Evolutionary conservation across 805 yeast species (phyloP), one percentile per base, ranked within the genome.

Genomic region (Pichia phayaonensis): DNA sequence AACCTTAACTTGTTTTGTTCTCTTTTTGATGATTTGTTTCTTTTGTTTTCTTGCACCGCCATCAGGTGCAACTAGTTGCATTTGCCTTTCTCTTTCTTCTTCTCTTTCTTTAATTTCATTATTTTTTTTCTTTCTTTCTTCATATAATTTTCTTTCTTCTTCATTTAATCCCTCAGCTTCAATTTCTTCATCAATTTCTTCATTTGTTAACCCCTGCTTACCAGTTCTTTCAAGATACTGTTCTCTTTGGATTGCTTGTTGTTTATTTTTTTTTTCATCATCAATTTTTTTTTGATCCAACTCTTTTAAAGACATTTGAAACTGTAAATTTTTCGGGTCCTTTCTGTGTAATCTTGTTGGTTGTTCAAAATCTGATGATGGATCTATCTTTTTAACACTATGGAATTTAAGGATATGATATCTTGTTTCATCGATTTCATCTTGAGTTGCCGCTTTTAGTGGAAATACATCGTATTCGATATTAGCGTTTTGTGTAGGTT

Each of bases 321-420:
- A 86, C 64, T 90, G 97, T 62, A 92, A 72, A 63, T 88, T 87
- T 61, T 89, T 80, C 1, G 99, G 97, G 66, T 92, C 98, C 63
- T 92, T 90, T 58, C 98, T 76, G 65, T 90, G 97, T 62, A 92
- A 71, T 59, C 97, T 73, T 20, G 90, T 83, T 0, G 99, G 99
- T 52, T 78, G 77, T 50, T 81, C 83, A 65, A 92, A 94, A 54
- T 82, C 81, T 36, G 72, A 69, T 40, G 72, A 68, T 12, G 94
- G 92, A 55, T 88, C 88, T 36, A 94, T 84, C 43, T 77, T 75
- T 58, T 79, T 77, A 52, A 81, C 80, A 34, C 86, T 75, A 61
- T 85, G 95, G 61, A 92, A 89, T 66, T 84, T 84, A 68, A 90
- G 66, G 23, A 92, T 76, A 64, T 92, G 97, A 55, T 82, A 84